phyloP scores from a whole-genome alignment of 2,329 filamentous ascomycete genomes.

The Orbilia oligospora region DNA sequence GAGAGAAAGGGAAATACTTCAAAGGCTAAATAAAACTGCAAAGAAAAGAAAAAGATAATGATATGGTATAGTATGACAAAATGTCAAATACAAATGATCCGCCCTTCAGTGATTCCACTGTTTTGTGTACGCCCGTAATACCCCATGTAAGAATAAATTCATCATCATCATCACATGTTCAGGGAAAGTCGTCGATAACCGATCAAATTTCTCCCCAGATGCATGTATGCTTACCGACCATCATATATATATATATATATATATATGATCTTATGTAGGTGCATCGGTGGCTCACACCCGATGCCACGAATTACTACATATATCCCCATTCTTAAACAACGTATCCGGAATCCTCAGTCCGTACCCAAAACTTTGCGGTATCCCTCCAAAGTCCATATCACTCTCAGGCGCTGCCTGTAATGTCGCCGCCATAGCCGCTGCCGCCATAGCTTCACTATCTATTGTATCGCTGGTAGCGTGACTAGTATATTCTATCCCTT shows the following conservation, averaged over 20 bases:
- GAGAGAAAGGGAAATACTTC: not conserved
- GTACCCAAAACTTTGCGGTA: conserved; percentile 50
- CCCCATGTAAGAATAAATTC: conserved; percentile 10
- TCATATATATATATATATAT: no score
- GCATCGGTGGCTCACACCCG: conserved; percentile 22
- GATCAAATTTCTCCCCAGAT: not conserved
- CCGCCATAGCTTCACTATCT: conserved; percentile 5
- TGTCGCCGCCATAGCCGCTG: not conserved
- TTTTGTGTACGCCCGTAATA: conserved; percentile 6
- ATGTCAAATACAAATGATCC: not conserved
- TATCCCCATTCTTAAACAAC: conserved; percentile 53
- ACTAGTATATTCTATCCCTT: conserved; percentile 43
- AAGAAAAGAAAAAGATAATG: conserved; percentile 4
- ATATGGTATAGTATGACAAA: not conserved
- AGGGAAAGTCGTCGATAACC: conserved; percentile 3
- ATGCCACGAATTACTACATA: conserved; percentile 52
- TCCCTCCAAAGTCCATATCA: conserved; percentile 29
- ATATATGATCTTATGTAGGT: no score
- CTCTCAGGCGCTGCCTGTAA: not conserved
- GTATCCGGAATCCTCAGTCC: conserved; percentile 55
- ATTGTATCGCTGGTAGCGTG: not conserved
- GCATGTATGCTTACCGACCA: not conserved
- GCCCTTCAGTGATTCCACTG: not conserved
- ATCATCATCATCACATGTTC: not conserved
- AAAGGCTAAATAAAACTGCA: conserved; percentile 12